These are phyloP conservation scores for Diatrype stigma DNA, from an alignment of 2,329 filamentous ascomycete genomes.

Conservation along the genomic window DNA sequence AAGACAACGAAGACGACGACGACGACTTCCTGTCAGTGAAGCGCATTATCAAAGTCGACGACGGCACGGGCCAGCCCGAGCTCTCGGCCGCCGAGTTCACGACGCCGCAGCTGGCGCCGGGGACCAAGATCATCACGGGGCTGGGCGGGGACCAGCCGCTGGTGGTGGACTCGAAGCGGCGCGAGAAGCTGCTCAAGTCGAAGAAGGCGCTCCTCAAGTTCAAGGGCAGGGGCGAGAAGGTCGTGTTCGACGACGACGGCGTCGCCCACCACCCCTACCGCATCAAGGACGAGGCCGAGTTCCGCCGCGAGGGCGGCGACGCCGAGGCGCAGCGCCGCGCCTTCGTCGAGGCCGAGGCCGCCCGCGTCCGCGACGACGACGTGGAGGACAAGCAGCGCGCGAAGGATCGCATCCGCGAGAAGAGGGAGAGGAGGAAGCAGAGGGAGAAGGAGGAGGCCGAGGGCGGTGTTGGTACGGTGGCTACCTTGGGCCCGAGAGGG, in stretches of 20 bases:
- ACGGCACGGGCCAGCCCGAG: constrained; percentile 45
- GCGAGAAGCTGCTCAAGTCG: constrained; percentile 89
- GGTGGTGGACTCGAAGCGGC: constrained; percentile 87
- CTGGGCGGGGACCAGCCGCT: constrained; percentile 68
- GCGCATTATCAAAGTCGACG: constrained; percentile 72
- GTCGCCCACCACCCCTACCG: constrained; percentile 82
- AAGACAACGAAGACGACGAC: constrained; percentile 56
- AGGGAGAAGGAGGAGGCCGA: constrained; percentile 69
- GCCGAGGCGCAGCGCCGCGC: constrained; percentile 70
- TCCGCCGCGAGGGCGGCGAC: constrained; percentile 70
- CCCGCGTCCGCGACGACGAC: constrained; percentile 71
- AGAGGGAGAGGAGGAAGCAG: constrained; percentile 63
- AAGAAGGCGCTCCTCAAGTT: constrained; percentile 93
- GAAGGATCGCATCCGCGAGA: constrained; percentile 74
- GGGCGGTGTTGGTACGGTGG: constrained; percentile 40
- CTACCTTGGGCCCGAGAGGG: constrained; percentile 32
- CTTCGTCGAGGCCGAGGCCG: constrained; percentile 74
- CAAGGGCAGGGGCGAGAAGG: constrained; percentile 78
- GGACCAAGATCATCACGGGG: constrained; percentile 59
- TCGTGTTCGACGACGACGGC: constrained; percentile 91
- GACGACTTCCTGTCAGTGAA: constrained; percentile 87
- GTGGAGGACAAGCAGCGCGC: constrained; percentile 75
- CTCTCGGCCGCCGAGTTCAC: no score
- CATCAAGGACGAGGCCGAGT: constrained; percentile 79
- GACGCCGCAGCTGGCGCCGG: constrained; percentile 32